Evolutionary conservation across 805 yeast genomes (phyloP).

Genomic region (Metschnikowia colocasiae): DNA sequence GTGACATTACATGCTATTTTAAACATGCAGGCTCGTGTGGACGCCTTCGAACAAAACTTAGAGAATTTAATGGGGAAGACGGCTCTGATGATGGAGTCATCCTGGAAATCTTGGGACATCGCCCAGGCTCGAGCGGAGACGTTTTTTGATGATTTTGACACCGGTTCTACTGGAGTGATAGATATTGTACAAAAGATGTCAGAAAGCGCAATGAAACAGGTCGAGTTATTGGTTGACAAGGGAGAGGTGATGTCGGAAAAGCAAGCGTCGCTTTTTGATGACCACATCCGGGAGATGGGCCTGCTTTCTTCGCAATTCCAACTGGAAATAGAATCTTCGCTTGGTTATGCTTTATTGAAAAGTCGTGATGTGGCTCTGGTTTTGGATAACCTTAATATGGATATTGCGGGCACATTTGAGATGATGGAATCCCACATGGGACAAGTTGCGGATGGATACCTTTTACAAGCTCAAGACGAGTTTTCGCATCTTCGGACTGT

Average conservation of each 20-base stretch:
- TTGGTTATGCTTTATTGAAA: not conserved
- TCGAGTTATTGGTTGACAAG: slow-evolving; percentile 5
- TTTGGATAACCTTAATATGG: not conserved
- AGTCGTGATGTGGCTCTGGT: not conserved
- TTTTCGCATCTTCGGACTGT: not conserved
- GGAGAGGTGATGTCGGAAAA: slow-evolving; percentile 1
- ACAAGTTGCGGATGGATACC: not conserved
- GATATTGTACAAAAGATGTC: not conserved
- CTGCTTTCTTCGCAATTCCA: not conserved
- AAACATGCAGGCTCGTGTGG: slow-evolving; percentile 4
- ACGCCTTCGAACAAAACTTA: slow-evolving; percentile 2
- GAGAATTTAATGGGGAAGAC: slow-evolving; percentile 3
- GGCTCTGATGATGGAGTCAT: slow-evolving; percentile 2
- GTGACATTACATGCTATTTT: not conserved
- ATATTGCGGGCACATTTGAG: not conserved
- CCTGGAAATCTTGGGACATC: not conserved
- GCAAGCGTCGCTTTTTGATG: slow-evolving; percentile 5
- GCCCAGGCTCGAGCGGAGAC: not conserved
- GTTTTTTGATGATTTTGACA: not conserved
- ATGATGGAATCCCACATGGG: slow-evolving; percentile 1
- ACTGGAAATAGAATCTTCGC: not conserved
- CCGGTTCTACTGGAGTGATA: slow-evolving; percentile 4
- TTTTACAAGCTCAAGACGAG: not conserved
- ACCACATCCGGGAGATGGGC: not conserved
- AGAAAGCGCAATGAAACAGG: slow-evolving; percentile 4